phyloP scores from a whole-genome alignment of 345 rosid genomes.

The Orychophragmus violaceus region DNA sequence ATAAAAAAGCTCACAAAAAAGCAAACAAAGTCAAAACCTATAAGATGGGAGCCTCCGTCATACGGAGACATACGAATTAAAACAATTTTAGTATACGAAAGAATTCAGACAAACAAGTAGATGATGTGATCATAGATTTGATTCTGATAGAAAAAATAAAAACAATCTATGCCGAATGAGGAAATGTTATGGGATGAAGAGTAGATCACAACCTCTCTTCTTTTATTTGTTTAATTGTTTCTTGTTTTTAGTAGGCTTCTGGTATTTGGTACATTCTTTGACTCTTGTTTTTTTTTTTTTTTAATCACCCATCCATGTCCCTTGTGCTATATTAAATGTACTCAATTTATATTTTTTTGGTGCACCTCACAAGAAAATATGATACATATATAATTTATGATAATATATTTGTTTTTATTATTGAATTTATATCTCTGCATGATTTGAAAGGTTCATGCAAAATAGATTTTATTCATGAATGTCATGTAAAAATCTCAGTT shows the following conservation, averaged over 20 bases:
- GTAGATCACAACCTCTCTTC: not conserved
- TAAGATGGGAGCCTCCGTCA: conserved; percentile 3
- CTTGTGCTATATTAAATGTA: conserved; percentile 37
- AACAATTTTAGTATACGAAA: not conserved
- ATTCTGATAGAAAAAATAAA: not conserved
- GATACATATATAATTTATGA: not conserved
- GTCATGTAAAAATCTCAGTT: not conserved
- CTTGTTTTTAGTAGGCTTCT: conserved; percentile 15
- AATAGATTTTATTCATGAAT: not conserved
- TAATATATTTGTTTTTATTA: not conserved
- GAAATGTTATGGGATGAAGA: conserved; percentile 20
- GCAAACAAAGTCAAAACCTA: conserved; percentile 7
- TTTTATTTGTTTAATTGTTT: not conserved
- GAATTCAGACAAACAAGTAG: conserved; percentile 31
- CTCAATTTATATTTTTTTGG: conserved; percentile 3
- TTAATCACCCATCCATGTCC: conserved; percentile 24
- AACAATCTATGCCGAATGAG: not conserved
- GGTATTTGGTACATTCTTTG: conserved; percentile 27
- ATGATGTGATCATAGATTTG: conserved; percentile 16
- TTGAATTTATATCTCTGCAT: not conserved
- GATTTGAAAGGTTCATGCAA: not conserved
- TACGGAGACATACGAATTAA: not conserved
- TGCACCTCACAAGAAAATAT: conserved; percentile 4
- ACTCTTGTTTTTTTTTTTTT: conserved; percentile 18
- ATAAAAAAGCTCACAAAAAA: not conserved